Conservation (phyloP, 208 protist genomes). For the Wallacemonas collosoma region DNA sequence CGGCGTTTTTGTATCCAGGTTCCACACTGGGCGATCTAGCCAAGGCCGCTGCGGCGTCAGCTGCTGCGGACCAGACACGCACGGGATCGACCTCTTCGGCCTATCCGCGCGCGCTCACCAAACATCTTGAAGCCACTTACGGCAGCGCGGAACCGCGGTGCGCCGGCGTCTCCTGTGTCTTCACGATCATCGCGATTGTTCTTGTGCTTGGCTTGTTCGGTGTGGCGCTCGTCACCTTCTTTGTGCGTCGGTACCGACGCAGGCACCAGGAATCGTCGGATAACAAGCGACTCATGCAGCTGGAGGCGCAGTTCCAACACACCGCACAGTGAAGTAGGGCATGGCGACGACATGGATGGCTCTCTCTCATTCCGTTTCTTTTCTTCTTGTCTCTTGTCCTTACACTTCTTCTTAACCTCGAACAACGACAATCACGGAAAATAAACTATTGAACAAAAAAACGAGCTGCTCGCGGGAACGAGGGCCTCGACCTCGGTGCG, state of each 20-base stretch:
- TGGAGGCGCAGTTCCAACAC: background rate
- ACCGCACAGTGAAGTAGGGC: no score
- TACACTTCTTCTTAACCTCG: no score
- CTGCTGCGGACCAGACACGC: background rate
- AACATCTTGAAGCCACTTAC: background rate
- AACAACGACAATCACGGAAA: no score
- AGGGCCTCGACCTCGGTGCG: no score
- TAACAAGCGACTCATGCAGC: background rate
- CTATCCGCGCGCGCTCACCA: background rate
- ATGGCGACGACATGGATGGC: no score
- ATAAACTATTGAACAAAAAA: no score
- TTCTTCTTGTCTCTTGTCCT: no score
- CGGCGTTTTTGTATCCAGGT: background rate
- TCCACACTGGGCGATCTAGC: background rate
- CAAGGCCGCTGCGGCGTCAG: no score
- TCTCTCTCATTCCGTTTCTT: no score
- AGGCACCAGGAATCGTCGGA: constrained; percentile 2
- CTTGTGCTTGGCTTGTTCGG: background rate
- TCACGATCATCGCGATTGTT: constrained; percentile 2
- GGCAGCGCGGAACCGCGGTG: background rate
- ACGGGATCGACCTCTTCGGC: background rate
- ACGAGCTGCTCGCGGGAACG: no score
- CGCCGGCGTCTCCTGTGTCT: constrained; percentile 9
- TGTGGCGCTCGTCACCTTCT: constrained; percentile 2
- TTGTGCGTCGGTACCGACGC: constrained; percentile 10